phyloP scores from a whole-genome alignment of 192 early-diverging fungal species.

The Phycomyces nitens region DNA sequence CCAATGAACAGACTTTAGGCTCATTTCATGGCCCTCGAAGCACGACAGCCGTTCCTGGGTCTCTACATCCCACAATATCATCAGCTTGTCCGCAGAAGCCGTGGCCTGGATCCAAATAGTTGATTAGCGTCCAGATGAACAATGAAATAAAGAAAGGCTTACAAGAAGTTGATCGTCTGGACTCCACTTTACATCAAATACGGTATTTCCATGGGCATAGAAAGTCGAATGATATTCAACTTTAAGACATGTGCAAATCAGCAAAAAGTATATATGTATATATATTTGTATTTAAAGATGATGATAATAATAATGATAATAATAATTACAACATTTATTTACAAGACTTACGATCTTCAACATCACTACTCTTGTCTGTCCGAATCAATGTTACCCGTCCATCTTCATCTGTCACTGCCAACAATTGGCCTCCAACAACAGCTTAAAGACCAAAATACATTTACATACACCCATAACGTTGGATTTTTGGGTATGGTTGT shows the following conservation, averaged over 20 bases:
- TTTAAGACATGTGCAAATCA: not conserved
- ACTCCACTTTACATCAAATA: constrained; percentile 83
- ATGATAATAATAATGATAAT: constrained; percentile 7
- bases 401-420: constrained; percentile 69
- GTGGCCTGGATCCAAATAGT: constrained; percentile 45
- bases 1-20: constrained; percentile 67
- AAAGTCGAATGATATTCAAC: constrained; percentile 32
- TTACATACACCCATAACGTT: no score
- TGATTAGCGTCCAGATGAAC: no score
- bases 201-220: constrained; percentile 70
- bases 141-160: constrained; percentile 3
- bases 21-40: constrained; percentile 66
- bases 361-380: constrained; percentile 42
- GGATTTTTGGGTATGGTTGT: no score
- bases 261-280: no score
- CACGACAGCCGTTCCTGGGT: constrained; percentile 43
- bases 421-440: constrained; percentile 48
- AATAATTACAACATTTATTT: not conserved
- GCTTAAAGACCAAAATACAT: constrained; percentile 4
- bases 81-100: constrained; percentile 73
- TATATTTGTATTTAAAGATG: no score
- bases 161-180: constrained; percentile 61
- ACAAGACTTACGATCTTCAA: constrained; percentile 21
- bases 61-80: constrained; percentile 75
- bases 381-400: constrained; percentile 60